Percentiles rank a stretch among this genome's conserved stretches.
Conservation (phyloP, 2,329 filamentous ascomycete genomes). For the Neophaeococcomyces aloes region DNA sequence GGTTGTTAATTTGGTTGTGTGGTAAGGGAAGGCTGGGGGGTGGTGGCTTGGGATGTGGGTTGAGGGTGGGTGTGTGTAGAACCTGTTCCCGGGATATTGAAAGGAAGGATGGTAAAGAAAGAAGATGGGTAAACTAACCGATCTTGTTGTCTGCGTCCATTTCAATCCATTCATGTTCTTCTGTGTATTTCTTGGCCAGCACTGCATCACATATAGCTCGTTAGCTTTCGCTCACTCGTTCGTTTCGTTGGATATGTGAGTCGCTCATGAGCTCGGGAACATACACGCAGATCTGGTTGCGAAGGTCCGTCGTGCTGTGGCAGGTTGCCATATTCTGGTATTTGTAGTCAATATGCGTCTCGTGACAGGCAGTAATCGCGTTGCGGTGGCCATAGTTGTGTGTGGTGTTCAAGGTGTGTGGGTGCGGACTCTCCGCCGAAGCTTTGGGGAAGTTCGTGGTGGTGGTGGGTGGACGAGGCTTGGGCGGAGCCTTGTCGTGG, state of each 20-base stretch:
- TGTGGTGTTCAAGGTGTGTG: not conserved
- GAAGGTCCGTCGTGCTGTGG: slow-evolving; percentile 9
- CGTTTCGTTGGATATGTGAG: too few relatives aligned
- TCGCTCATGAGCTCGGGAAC: slow-evolving; percentile 4
- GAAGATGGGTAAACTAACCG: slow-evolving; percentile 46
- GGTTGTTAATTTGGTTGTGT: too few relatives aligned
- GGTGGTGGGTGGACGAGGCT: not conserved
- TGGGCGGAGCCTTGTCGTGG: slow-evolving; percentile 1
- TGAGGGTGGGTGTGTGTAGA: too few relatives aligned
- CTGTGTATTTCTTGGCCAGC: slow-evolving; percentile 70
- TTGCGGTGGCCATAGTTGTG: slow-evolving; percentile 3
- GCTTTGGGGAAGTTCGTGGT: not conserved
- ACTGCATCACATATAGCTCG: slow-evolving; percentile 23
- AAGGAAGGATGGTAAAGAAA: too few relatives aligned
- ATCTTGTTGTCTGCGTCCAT: slow-evolving; percentile 70
- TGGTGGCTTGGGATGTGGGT: too few relatives aligned
- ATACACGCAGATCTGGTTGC: slow-evolving; percentile 12
- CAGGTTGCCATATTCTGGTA: slow-evolving; percentile 5
- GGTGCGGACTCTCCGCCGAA: not conserved
- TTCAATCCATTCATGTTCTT: slow-evolving; percentile 98
- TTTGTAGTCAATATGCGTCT: not conserved
- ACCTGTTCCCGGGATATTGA: too few relatives aligned
- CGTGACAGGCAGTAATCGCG: slow-evolving; percentile 6
- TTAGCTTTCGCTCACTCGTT: not conserved
- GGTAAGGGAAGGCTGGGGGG: too few relatives aligned